These are phyloP conservation scores for Trichoderma atroviride DNA, from an alignment of 2,329 filamentous ascomycete genomes.

Conservation along the genomic window DNA sequence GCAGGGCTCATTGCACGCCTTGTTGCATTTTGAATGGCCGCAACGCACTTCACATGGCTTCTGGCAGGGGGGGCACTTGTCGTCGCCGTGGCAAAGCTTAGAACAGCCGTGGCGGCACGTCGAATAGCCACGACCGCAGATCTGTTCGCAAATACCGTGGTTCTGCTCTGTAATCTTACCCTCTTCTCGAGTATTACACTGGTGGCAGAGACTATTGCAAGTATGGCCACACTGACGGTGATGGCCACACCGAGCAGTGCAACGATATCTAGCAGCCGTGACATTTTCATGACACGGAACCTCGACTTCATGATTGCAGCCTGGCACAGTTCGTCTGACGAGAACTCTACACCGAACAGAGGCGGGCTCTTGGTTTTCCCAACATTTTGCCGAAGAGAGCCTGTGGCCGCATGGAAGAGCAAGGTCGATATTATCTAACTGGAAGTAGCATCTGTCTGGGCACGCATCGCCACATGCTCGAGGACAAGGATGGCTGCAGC, in stretches of 20 bases:
- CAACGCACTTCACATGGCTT: constrained; percentile 58
- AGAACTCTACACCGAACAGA: constrained; percentile 51
- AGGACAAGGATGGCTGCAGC: constrained; percentile 51
- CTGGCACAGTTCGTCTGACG: constrained; percentile 53
- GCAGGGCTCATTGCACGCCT: constrained; percentile 62
- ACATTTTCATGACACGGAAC: constrained; percentile 57
- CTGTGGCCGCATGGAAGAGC: constrained; percentile 49
- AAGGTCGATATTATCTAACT: constrained; percentile 38
- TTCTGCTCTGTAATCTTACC: constrained; percentile 36
- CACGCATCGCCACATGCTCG: constrained; percentile 49
- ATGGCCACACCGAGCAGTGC: constrained; percentile 50
- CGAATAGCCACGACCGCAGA: constrained; percentile 53
- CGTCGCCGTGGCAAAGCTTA: constrained; percentile 53
- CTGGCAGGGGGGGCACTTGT: constrained; percentile 51
- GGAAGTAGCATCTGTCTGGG: constrained; percentile 40
- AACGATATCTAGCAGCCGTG: constrained; percentile 45
- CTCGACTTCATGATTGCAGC: constrained; percentile 57
- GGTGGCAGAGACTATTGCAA: constrained; percentile 53
- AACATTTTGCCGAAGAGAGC: constrained; percentile 40
- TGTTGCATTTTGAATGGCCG: constrained; percentile 58
- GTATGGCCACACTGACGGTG: constrained; percentile 59
- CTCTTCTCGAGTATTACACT: constrained; percentile 48
- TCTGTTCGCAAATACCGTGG: constrained; percentile 53
- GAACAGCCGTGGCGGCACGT: constrained; percentile 61
- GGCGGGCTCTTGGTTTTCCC: constrained; percentile 47